Base-by-base conservation (phyloP, 805 yeast genomes). In the Groenewaldozyma salmanticensis region DNA sequence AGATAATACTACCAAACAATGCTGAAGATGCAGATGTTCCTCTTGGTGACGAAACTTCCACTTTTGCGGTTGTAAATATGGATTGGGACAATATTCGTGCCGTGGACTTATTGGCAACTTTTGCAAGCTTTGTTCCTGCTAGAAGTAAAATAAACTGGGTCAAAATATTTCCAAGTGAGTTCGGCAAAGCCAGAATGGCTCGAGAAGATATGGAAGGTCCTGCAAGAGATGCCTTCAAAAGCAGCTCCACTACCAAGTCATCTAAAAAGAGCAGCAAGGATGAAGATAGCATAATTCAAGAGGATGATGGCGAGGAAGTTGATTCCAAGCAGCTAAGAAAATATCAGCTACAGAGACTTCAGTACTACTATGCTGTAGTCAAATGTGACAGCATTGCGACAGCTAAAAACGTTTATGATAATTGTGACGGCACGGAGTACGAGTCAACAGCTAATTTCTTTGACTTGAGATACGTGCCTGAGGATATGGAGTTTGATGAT, bases 81-180 rank as follows among this genome's bases (percentile, higher is more conserved):
- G 98, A 92, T 58, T 92, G 98, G 98, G 98, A 92, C 53, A 83
- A 92, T 55, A 71, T 92, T n/a, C 73, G 76, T 35, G 82, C 97
- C 0, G 75, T 75, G 3, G 97, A 92, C 58, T 65, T 90, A 48
- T 75, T 84, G 81, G 94, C 94, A 3, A 81, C 97, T 0, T 86
- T 90, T 53, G 65, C 78, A 5, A 77, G 94, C 42, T 92, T 90
- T 63, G 79, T 83, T 18, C 95, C 95, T 16, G 62, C 75, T 18
- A 78, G 73, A 27, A 94, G 94, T 1, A 65, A 67, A 35, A 80
- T 90, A 41, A 58, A 64, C 35, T 74, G 77, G n/a, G 79, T 92
- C 5, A 57, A 75, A 4, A 76, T 92, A 7, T 86, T 71, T 24
- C 53, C 53, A 6, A 82, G 95, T 45, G 95, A 92, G 54, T 92